Percentiles rank a stretch among this genome's conserved stretches.
Conservation (phyloP, 1,139 yeast genomes). For the Nakaseomyces kungkrabaensis region DNA sequence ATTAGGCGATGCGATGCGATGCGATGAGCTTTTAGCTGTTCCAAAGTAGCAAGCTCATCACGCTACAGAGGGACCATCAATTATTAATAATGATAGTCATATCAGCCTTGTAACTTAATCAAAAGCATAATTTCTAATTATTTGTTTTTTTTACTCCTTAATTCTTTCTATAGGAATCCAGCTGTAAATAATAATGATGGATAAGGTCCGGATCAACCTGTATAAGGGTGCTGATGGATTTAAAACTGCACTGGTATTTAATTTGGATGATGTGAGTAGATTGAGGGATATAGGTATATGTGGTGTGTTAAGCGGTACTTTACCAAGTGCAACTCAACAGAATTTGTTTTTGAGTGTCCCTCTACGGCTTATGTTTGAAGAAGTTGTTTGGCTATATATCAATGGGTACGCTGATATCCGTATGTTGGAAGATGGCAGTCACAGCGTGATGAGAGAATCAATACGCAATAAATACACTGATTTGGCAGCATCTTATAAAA, state of each 20-base stretch:
- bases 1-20: background rate
- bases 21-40: background rate
- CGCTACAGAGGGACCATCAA: background rate
- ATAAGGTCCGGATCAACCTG: background rate
- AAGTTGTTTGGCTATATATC: constrained; percentile 54
- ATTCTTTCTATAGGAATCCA: too few relatives aligned
- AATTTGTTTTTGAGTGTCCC: constrained; percentile 80
- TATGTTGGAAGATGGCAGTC: constrained; percentile 13
- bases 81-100: too few relatives aligned
- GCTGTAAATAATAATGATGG: background rate
- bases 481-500: constrained; percentile 9
- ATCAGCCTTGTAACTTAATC: too few relatives aligned
- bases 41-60: background rate
- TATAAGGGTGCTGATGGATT: background rate
- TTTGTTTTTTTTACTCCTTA: too few relatives aligned
- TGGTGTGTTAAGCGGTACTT: constrained; percentile 73
- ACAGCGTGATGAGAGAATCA: constrained; percentile 12
- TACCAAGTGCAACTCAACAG: constrained; percentile 87
- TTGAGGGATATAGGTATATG: constrained; percentile 51
- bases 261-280: constrained; percentile 40
- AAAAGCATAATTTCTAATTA: too few relatives aligned
- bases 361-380: constrained; percentile 61
- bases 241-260: constrained; percentile 35
- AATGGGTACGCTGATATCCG: constrained; percentile 33
- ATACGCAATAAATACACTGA: constrained; percentile 9